Percentiles rank a stretch among this genome's conserved stretches.
Conservation (phyloP, 345 rosid species). For the Barbarea vulgaris region DNA sequence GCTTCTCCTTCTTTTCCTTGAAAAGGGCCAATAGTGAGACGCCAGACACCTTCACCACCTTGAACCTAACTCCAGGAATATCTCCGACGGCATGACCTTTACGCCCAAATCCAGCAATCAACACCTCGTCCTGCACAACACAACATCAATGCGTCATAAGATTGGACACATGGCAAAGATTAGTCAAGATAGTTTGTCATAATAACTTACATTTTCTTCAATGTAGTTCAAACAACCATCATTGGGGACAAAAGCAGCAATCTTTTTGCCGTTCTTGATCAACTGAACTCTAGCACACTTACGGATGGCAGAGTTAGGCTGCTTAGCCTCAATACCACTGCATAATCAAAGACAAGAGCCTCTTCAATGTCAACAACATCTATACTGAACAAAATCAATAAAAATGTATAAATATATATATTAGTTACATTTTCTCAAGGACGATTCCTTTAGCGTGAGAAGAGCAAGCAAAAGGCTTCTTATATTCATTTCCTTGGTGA, state of each 20-base stretch:
- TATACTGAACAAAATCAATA: neutral
- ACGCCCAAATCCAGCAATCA: constrained; percentile 72
- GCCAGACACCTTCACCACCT: constrained; percentile 77
- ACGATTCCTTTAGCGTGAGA: constrained; percentile 77
- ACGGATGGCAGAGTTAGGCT: constrained; percentile 98
- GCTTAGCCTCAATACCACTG: constrained; percentile 98
- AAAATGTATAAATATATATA: neutral
- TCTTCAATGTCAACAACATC: neutral
- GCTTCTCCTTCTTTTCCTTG: constrained; percentile 75
- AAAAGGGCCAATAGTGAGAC: constrained; percentile 70
- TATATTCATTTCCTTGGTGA: constrained; percentile 88
- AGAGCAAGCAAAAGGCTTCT: constrained; percentile 70
- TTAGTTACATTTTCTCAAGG: constrained; percentile 58
- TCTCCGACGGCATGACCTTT: constrained; percentile 68
- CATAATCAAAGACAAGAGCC: constrained; percentile 2
- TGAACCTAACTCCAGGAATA: constrained; percentile 80
- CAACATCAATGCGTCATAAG: neutral
- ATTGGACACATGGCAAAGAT: neutral
- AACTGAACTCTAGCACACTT: constrained; percentile 95
- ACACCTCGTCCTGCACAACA: constrained; percentile 60
- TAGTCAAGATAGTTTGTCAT: neutral
- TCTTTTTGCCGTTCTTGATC: constrained; percentile 94
- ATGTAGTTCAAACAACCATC: constrained; percentile 97
- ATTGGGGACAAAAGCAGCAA: constrained; percentile 93
- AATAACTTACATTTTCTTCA: constrained; percentile 69